phyloP scores from a whole-genome alignment of 768 basidiomycete species.

The Fibroporia radiculosa region DNA sequence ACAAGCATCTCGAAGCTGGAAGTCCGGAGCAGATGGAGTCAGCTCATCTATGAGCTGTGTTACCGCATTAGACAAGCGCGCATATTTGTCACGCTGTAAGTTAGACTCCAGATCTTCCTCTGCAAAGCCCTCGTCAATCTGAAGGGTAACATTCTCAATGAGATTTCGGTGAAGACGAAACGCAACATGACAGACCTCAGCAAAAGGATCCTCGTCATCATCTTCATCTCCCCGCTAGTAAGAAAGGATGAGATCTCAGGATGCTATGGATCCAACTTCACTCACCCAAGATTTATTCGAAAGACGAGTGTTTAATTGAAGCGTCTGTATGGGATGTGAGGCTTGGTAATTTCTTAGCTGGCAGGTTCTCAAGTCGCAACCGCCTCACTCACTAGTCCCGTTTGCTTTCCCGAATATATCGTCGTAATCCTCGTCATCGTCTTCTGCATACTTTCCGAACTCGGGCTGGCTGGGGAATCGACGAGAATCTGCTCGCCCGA shows the following conservation, averaged over 20 bases:
- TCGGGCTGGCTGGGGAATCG: conserved; percentile 49
- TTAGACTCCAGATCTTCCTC: conserved; percentile 92
- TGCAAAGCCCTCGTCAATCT: conserved; percentile 91
- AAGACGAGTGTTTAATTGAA: conserved; percentile 79
- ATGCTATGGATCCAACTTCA: neutral
- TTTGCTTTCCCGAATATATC: conserved; percentile 85
- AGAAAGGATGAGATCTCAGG: conserved; percentile 3
- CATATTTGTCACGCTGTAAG: conserved; percentile 88
- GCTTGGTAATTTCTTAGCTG: conserved; percentile 20
- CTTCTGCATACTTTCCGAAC: conserved; percentile 82
- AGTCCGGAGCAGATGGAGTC: conserved; percentile 73
- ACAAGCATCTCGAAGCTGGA: conserved; percentile 76
- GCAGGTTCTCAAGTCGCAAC: neutral
- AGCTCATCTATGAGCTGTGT: conserved; percentile 84
- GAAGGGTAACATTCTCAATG: neutral
- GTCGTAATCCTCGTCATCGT: conserved; percentile 89
- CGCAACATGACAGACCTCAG: conserved; percentile 51
- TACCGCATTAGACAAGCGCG: conserved; percentile 74
- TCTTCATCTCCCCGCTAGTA: conserved; percentile 71
- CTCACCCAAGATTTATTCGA: conserved; percentile 88
- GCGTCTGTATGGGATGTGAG: conserved; percentile 59
- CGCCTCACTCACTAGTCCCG: conserved; percentile 44
- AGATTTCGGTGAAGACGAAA: neutral
- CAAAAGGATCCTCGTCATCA: conserved; percentile 95
- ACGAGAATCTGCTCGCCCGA: conserved; percentile 59